phyloP scores from a whole-genome alignment of 371 early-diverging fungal genomes.

The Hamiltosporidium tvaerminnensis region DNA sequence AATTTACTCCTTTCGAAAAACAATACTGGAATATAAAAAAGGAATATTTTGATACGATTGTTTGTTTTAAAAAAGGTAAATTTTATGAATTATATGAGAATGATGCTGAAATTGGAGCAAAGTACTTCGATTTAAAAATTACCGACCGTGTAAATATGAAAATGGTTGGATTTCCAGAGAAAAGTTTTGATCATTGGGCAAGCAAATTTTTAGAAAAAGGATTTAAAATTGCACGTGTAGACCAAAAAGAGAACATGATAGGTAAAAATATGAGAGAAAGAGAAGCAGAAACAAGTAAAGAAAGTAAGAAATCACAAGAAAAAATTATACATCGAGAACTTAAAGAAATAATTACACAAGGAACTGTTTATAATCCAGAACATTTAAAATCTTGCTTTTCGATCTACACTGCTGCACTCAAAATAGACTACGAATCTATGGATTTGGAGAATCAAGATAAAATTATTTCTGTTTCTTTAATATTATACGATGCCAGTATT shows the following conservation, averaged over 20 bases:
- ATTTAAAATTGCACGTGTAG: slow-evolving; percentile 85
- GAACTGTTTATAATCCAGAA: slow-evolving; percentile 74
- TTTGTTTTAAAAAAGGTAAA: slow-evolving; percentile 98
- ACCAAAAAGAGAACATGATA: slow-evolving; percentile 85
- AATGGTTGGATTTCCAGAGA: slow-evolving; percentile 96
- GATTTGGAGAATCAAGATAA: slow-evolving; percentile 57
- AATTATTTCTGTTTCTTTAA: slow-evolving; percentile 58
- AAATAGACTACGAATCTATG: slow-evolving; percentile 8
- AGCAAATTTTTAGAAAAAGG: slow-evolving; percentile 83
- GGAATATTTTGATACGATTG: slow-evolving; percentile 74
- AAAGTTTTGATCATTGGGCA: slow-evolving; percentile 79
- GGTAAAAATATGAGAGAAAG: slow-evolving; percentile 80
- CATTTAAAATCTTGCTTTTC: slow-evolving; percentile 55
- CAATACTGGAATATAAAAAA: slow-evolving; percentile 98
- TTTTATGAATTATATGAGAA: slow-evolving; percentile 96
- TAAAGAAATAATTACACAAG: slow-evolving; percentile 73
- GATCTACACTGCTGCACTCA: too few species aligned
- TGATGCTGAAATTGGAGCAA: slow-evolving; percentile 91
- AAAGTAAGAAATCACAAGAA: slow-evolving; percentile 10
- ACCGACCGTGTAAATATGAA: slow-evolving; percentile 91
- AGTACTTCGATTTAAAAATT: slow-evolving; percentile 79
- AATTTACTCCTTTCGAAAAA: slow-evolving; percentile 83
- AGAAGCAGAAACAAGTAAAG: slow-evolving; percentile 45
- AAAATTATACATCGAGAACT: slow-evolving; percentile 81
- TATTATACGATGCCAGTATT: slow-evolving; percentile 81